Evolutionary conservation across 2,329 filamentous ascomycete genomes (phyloP).

Genomic region (Trichoderma sp.): DNA sequence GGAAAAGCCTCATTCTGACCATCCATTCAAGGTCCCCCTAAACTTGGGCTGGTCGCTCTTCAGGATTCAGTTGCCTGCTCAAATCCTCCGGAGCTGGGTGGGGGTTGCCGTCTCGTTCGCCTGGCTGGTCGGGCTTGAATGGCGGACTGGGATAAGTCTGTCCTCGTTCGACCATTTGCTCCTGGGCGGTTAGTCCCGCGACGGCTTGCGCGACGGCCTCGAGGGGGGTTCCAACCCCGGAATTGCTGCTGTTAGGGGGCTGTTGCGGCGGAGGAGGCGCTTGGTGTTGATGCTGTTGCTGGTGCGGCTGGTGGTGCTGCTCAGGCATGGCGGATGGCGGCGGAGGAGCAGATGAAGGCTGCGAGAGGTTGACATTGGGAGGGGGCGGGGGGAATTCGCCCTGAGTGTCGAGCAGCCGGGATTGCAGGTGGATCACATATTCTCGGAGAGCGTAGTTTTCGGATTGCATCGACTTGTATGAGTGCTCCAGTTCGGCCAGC

Average conservation of each 20-base stretch:
- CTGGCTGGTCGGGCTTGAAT: constrained; percentile 43
- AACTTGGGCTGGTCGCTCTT: constrained; percentile 34
- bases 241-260: constrained; percentile 26
- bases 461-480: constrained; percentile 76
- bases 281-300: constrained; percentile 11
- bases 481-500: constrained; percentile 71
- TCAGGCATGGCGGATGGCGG: constrained; percentile 32
- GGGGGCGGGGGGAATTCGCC: constrained; percentile 85
- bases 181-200: constrained; percentile 46
- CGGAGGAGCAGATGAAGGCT: constrained; percentile 33
- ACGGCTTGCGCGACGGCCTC: constrained; percentile 56
- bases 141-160: constrained; percentile 36
- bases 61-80: constrained; percentile 53
- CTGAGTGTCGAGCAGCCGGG: constrained; percentile 77
- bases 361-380: constrained; percentile 69
- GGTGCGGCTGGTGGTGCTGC: constrained; percentile 25
- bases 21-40: constrained; percentile 14
- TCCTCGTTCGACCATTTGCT: constrained; percentile 42
- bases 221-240: constrained; percentile 43
- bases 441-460: constrained; percentile 92
- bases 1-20: neutral
- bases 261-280: constrained; percentile 21
- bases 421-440: constrained; percentile 89
- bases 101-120: constrained; percentile 42
- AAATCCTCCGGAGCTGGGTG: constrained; percentile 52